Conservation (phyloP, 345 rosid species). For the Cardamine occulta region DNA sequence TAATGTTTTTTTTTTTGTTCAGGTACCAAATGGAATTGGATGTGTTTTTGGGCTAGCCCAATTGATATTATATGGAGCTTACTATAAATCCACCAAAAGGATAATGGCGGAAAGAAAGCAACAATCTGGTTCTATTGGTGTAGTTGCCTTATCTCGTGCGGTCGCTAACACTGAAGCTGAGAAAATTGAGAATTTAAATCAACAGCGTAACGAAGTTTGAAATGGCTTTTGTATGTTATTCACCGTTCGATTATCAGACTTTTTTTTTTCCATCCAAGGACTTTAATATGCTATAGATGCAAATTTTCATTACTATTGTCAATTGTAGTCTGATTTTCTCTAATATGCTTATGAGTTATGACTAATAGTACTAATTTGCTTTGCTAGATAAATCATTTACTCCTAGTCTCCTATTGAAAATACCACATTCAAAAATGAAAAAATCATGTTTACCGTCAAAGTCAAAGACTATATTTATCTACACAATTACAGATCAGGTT, state of each 20-base stretch:
- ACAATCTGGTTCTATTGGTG: slow-evolving; percentile 17
- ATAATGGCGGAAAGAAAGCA: slow-evolving; percentile 52
- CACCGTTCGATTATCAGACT: slow-evolving; percentile 2
- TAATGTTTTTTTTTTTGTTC: slow-evolving; percentile 1
- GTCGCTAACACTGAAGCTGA: slow-evolving; percentile 28
- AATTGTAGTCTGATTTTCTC: neutral
- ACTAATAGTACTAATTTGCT: too few species aligned
- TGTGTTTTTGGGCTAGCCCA: slow-evolving; percentile 61
- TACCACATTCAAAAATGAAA: too few species aligned
- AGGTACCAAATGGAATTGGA: slow-evolving; percentile 86
- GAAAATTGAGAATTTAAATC: neutral
- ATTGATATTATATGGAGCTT: slow-evolving; percentile 59
- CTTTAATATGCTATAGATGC: slow-evolving; percentile 9
- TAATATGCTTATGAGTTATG: too few species aligned
- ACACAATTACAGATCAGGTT: too few species aligned
- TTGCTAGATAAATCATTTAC: too few species aligned
- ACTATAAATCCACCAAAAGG: slow-evolving; percentile 62
- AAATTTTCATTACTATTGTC: neutral
- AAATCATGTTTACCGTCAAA: too few species aligned
- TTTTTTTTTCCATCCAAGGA: neutral
- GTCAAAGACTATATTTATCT: too few species aligned
- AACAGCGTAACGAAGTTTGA: slow-evolving; percentile 7
- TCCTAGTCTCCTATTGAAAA: too few species aligned
- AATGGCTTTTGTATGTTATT: neutral
- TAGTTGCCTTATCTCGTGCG: slow-evolving; percentile 41